Evolutionary conservation across 2,329 filamentous ascomycete species (phyloP), one percentile per base, ranked within the genome.

Genomic region (Paecilomyces dactylethromorphus): DNA sequence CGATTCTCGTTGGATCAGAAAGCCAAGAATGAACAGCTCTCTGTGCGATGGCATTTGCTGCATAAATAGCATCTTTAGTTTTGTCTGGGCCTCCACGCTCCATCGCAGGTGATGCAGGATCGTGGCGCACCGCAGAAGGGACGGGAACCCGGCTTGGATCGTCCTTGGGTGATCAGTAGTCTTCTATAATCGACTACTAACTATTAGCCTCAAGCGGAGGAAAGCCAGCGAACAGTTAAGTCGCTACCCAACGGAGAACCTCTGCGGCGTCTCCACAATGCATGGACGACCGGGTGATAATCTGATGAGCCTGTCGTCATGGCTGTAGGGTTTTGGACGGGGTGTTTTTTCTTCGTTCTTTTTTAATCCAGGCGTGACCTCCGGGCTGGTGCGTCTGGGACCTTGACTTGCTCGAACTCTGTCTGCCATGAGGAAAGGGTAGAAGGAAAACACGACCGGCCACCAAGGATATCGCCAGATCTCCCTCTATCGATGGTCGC

Each of bases 181-280:
- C 13, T 45, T 45, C 39, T 45, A 45, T 45, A 45, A 45, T 45
- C n/a, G 39, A 45, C 39, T 18, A 45, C 15, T 5, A 45, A 45
- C 13, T 45, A 45, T 18, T 45, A 45, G 39, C 39, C 39, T 45
- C 15, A n/a, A 45, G 24, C 5, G 24, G 24, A 26, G 26, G 26
- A 29, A 35, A 11, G 55, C 32, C 21, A 56, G 55, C 56, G 56
- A 58, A 54, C 56, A 60, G 56, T 31, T 32, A 56, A 56, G 51
- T 26, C 56, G 45, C 53, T 58, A 8, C 45, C 59, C 56, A 56
- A 60, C 57, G 39, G 32, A 49, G 22, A 32, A 13, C 45, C 55
- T 33, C 56, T 56, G 56, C 59, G 55, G 31, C 39, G 12, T 54
- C 45, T 53, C 32, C 32, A 35, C 53, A 45, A 45, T 24, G 51